Evolutionary conservation across 495 filamentous ascomycete species (phyloP), one percentile per base, ranked within the genome.

Genomic region (Coniosporium apollinis): DNA sequence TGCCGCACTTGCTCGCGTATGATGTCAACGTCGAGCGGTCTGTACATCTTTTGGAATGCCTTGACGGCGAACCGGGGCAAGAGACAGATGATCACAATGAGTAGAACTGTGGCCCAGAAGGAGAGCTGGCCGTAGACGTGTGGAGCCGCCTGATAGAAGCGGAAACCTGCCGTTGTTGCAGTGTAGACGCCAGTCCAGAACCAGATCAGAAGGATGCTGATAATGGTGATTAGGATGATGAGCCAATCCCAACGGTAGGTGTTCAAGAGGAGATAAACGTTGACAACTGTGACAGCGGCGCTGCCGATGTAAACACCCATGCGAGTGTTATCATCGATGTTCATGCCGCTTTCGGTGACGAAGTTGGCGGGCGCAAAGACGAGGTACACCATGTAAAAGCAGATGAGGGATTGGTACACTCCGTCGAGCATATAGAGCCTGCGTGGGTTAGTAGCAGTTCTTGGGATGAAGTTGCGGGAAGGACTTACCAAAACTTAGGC

Each of bases 241-340:
- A 96, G 62, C 87, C 87, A 96, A 55, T 99, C 91, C 91, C 91
- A 96, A 38, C 85, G 67, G 55, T 89, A 96, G 4, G 80, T 86
- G 55, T 99, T 99, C 60, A 99, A 69, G 43, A 96, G 61, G 46
- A 99, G 78, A 62, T 96, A 99, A 36, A 74, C 52, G 51, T 99
- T 99, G 58, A 92, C 89, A 28, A 75, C 76, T 9, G 69, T 49
- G 46, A 93, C 62, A 29, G 91, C 73, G 10, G 82, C 72, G 33
- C 77, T 80, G 33, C 72, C 84, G 36, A 94, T 69, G 47, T 83
- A 82, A 34, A 79, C 64, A 38, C 91, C 91, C 48, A 99, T 74
- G 34, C 85, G 75, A 32, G 72, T 69, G 35, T 76, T 69, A 49
- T 93, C 86, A 36, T 65, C 64, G 22, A 96, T 59, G 34, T 74